phyloP scores from a whole-genome alignment of 176 grass and related monocot genomes.

The Lolium perenne region DNA sequence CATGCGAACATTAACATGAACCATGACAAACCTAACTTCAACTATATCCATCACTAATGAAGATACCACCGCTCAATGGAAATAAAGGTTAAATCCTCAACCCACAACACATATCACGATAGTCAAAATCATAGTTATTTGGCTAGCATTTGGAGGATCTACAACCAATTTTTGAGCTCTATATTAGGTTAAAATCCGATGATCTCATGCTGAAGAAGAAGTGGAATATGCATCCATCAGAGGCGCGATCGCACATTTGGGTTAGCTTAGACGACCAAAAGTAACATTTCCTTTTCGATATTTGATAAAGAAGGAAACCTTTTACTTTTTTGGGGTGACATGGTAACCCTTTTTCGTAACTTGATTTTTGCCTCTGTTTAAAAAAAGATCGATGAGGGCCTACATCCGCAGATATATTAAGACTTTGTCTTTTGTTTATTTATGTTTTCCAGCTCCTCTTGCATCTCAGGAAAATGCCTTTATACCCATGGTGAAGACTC shows the following conservation, averaged over 20 bases:
- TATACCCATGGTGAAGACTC: too few relatives aligned
- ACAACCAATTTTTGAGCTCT: neutral
- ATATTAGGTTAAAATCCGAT: neutral
- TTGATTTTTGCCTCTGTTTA: neutral
- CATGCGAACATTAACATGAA: too few relatives aligned
- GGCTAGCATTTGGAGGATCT: neutral
- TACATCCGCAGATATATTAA: too few relatives aligned
- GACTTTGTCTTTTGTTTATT: too few relatives aligned
- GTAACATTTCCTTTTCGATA: neutral
- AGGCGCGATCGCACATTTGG: neutral
- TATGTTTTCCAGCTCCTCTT: too few relatives aligned
- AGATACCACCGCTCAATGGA: neutral
- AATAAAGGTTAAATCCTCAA: too few relatives aligned
- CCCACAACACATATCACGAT: neutral
- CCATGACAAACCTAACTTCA: too few relatives aligned
- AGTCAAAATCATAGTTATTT: neutral
- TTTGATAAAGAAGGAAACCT: neutral
- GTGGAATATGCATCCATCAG: neutral
- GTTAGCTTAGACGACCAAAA: neutral
- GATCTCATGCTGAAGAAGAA: neutral
- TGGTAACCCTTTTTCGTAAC: neutral
- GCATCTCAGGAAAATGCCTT: too few relatives aligned
- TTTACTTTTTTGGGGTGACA: neutral
- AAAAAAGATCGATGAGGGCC: neutral
- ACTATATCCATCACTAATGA: neutral